phyloP scores from a whole-genome alignment of 192 early-diverging fungal genomes.

The Phlyctochytrium arcticum region DNA sequence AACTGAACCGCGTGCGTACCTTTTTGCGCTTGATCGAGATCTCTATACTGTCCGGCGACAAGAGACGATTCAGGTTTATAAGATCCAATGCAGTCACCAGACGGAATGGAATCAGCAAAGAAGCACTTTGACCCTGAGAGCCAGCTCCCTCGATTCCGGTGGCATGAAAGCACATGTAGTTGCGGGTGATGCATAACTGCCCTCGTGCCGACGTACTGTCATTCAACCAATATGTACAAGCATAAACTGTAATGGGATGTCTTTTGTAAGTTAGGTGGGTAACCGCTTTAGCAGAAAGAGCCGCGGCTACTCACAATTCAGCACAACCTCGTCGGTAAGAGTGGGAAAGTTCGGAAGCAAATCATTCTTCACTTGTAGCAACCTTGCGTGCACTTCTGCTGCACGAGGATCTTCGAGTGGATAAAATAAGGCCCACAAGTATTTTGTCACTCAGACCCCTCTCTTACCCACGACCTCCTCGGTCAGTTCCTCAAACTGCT shows the following conservation, averaged over 20 bases:
- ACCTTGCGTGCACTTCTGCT: slow-evolving; percentile 24
- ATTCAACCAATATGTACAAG: slow-evolving; percentile 37
- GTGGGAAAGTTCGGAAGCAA: slow-evolving; percentile 30
- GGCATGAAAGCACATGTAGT: slow-evolving; percentile 36
- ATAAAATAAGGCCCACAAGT: background rate
- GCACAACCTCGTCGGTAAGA: slow-evolving; percentile 36
- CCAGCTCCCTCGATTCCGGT: background rate
- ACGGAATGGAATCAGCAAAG: too few species aligned
- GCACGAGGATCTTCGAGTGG: slow-evolving; percentile 35
- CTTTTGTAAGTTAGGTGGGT: background rate
- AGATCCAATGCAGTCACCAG: slow-evolving; percentile 40
- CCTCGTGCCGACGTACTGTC: slow-evolving; percentile 34
- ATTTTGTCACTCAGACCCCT: too few species aligned
- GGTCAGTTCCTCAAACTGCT: slow-evolving; percentile 53
- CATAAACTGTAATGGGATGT: slow-evolving; percentile 31
- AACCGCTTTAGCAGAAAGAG: background rate
- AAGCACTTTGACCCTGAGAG: too few species aligned
- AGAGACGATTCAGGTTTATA: slow-evolving; percentile 35
- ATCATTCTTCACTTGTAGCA: slow-evolving; percentile 24
- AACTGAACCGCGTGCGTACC: slow-evolving; percentile 14
- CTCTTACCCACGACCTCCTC: slow-evolving; percentile 44
- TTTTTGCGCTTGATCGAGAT: slow-evolving; percentile 30
- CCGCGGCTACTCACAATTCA: slow-evolving; percentile 36
- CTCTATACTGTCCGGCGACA: slow-evolving; percentile 44
- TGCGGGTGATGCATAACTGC: slow-evolving; percentile 39